A percentile compares a stretch with the other conserved stretches of the same genome.
phyloP scores from a whole-genome alignment of 2,329 filamentous ascomycete species.

The Penicillium sclerotigenum region DNA sequence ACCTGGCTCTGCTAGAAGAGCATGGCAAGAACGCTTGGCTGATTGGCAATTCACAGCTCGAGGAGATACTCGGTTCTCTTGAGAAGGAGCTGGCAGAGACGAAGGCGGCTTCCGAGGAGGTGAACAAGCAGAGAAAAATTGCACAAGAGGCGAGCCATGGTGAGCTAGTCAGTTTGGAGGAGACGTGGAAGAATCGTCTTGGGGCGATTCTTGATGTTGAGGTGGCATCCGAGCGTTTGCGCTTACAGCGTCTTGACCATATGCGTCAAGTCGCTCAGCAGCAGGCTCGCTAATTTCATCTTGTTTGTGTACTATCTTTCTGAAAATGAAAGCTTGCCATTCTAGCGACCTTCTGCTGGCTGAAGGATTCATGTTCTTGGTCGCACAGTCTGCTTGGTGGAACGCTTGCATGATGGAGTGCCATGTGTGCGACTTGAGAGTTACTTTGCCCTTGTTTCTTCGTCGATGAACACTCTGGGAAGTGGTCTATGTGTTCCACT shows the following conservation, averaged over 20 bases:
- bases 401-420: neutral
- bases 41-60: slow-evolving; percentile 74
- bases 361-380: neutral
- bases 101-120: slow-evolving; percentile 66
- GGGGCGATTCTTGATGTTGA: slow-evolving; percentile 81
- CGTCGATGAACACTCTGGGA: neutral
- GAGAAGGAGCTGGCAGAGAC: slow-evolving; percentile 71
- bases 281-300: slow-evolving; percentile 25
- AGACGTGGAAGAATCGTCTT: slow-evolving; percentile 75
- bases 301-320: neutral
- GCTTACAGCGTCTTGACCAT: slow-evolving; percentile 63
- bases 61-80: slow-evolving; percentile 64
- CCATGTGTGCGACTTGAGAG: neutral
- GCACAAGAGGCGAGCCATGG: slow-evolving; percentile 68
- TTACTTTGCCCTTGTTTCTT: neutral
- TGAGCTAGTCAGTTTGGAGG: slow-evolving; percentile 71
- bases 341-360: neutral
- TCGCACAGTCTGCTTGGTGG: slow-evolving; percentile 1
- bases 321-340: neutral
- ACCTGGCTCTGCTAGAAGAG: slow-evolving; percentile 71
- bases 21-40: slow-evolving; percentile 92
- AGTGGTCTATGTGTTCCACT: neutral
- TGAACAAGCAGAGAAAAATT: slow-evolving; percentile 67
- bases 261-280: slow-evolving; percentile 45
- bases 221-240: slow-evolving; percentile 72